phyloP scores from a whole-genome alignment of 257 asterid genomes.

The Eustoma russellianum region DNA sequence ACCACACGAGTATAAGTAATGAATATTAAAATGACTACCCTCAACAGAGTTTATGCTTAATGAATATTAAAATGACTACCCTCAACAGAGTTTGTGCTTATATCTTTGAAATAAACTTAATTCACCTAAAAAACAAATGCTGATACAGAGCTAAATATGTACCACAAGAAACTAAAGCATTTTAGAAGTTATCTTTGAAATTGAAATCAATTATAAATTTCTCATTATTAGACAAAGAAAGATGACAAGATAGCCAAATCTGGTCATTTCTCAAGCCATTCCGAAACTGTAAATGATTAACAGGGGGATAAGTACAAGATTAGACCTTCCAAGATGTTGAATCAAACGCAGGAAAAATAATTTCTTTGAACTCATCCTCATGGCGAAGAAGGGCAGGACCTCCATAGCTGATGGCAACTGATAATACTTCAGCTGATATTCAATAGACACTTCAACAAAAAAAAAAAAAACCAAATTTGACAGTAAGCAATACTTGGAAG shows the following conservation, averaged over 20 bases:
- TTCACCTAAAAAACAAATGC: not conserved
- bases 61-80: too few species aligned
- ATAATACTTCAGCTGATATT: constrained; percentile 82
- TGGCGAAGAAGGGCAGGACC: constrained; percentile 71
- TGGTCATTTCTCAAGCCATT: not conserved
- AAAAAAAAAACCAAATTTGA: too few species aligned
- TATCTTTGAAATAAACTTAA: too few species aligned
- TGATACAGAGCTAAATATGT: too few species aligned
- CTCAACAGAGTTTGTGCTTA: too few species aligned
- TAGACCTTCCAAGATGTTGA: constrained; percentile 98
- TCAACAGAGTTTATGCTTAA: too few species aligned
- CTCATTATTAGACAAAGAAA: not conserved
- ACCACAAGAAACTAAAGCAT: too few species aligned
- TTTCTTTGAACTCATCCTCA: constrained; percentile 78
- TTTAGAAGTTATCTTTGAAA: not conserved
- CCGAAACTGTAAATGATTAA: too few species aligned
- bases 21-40: too few species aligned
- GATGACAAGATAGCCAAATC: not conserved
- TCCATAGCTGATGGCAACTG: constrained; percentile 90
- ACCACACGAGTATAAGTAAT: too few species aligned
- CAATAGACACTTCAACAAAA: constrained; percentile 77
- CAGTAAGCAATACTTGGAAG: too few species aligned
- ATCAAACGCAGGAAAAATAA: constrained; percentile 70
- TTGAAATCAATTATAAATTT: too few species aligned
- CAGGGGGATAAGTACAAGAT: constrained; percentile 4